A percentile compares a stretch with the other conserved stretches of the same genome.
Conservation (phyloP, 2,329 filamentous ascomycete genomes). For the Teratosphaeria zuluensis region DNA sequence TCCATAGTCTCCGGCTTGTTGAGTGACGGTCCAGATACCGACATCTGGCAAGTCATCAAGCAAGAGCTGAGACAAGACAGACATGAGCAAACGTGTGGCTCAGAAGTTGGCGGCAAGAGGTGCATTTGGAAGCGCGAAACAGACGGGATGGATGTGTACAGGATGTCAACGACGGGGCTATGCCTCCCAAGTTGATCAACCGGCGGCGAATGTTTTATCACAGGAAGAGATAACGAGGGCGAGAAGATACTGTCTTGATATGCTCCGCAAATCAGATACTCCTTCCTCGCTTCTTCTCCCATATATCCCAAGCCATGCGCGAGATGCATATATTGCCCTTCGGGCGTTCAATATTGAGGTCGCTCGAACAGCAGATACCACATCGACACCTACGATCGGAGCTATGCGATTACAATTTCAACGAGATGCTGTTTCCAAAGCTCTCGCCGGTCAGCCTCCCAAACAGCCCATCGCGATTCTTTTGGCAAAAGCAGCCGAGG, state of each 20-base stretch:
- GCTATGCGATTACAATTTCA: conserved; percentile 91
- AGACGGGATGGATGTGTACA: conserved; percentile 1
- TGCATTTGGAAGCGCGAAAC: not conserved
- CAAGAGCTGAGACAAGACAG: not conserved
- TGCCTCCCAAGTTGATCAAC: conserved; percentile 14
- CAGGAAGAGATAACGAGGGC: conserved; percentile 43
- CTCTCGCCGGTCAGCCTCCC: conserved; percentile 67
- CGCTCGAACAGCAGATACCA: conserved; percentile 78
- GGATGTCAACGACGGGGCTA: conserved; percentile 4
- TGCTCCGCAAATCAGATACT: conserved; percentile 70
- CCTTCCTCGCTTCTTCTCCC: conserved; percentile 78
- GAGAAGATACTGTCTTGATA: conserved; percentile 48
- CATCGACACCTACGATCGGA: conserved; percentile 78
- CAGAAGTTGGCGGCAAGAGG: not conserved
- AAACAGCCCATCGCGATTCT: conserved; percentile 87
- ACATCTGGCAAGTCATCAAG: not conserved
- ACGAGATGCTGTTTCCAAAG: conserved; percentile 71
- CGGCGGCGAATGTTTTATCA: conserved; percentile 15
- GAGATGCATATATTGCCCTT: conserved; percentile 80
- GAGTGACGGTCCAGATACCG: not conserved
- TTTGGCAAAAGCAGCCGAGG: conserved; percentile 60
- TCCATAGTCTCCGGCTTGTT: not conserved
- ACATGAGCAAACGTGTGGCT: not conserved
- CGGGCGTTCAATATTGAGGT: conserved; percentile 90
- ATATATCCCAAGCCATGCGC: conserved; percentile 66